These are phyloP conservation scores for Antitrichia curtipendula DNA, from an alignment of 225 moss, liverwort and hornwort genomes.

Conservation along the genomic window DNA sequence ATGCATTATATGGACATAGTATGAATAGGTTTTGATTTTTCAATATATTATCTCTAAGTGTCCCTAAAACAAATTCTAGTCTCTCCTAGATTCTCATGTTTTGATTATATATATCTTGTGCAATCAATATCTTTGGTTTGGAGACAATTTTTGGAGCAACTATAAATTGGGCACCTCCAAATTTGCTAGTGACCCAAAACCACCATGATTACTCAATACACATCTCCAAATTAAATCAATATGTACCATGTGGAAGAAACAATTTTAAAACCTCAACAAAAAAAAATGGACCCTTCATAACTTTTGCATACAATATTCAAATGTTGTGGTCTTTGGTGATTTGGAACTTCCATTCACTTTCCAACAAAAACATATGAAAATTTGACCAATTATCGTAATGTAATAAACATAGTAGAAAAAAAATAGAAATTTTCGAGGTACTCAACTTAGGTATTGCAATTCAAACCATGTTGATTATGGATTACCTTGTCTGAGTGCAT, in stretches of 20 bases:
- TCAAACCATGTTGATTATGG: not conserved
- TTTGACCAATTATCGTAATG: accelerated
- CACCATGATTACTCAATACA: accelerated
- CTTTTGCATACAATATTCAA: not conserved
- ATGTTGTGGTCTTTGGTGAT: accelerated
- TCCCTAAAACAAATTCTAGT: not conserved
- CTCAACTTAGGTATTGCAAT: too few species aligned
- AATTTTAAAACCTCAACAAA: accelerated
- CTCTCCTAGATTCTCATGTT: not conserved
- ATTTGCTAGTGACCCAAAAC: accelerated
- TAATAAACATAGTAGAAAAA: accelerated
- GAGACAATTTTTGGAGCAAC: not conserved
- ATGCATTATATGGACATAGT: not conserved
- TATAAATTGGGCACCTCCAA: accelerated
- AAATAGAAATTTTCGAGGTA: not conserved
- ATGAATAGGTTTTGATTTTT: not conserved
- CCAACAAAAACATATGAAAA: not conserved
- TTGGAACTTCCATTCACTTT: not conserved
- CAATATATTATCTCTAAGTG: not conserved
- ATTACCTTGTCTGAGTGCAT: not conserved
- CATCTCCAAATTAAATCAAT: not conserved
- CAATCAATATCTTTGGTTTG: not conserved
- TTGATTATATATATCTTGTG: not conserved
- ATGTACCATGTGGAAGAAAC: not conserved
- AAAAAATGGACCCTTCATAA: not conserved